Evolutionary conservation across 2,329 filamentous ascomycete genomes (phyloP).

Genomic region (Diaporthe eres): DNA sequence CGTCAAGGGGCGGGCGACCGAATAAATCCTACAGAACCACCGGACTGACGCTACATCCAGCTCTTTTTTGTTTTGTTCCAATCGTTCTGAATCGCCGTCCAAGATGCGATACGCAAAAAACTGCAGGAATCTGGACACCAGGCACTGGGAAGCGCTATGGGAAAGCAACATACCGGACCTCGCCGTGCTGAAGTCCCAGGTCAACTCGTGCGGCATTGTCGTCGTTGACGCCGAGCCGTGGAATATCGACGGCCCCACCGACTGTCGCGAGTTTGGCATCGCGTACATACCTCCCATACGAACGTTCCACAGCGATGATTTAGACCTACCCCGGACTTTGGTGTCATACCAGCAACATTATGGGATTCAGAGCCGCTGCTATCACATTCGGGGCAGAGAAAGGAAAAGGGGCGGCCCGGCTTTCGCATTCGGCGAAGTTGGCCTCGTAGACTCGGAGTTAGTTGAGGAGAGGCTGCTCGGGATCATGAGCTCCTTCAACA

Average conservation of each 20-base stretch:
- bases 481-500: too few relatives aligned
- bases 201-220: not conserved
- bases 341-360: not conserved
- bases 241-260: not conserved
- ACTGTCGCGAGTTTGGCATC: not conserved
- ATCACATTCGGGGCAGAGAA: not conserved
- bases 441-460: not conserved
- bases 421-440: not conserved
- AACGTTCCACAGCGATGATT: not conserved
- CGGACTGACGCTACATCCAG: not conserved
- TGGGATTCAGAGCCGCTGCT: not conserved
- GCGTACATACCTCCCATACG: not conserved
- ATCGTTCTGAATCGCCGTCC: not conserved
- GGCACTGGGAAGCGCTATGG: not conserved
- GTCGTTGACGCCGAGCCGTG: not conserved
- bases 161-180: not conserved
- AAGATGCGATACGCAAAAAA: not conserved
- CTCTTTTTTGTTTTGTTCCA: not conserved
- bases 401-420: not conserved
- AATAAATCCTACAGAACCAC: too few relatives aligned
- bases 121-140: not conserved
- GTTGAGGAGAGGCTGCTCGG: too few relatives aligned
- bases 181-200: not conserved
- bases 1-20: too few relatives aligned
- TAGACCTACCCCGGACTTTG: not conserved